Evolutionary conservation across 163 green algal genomes (phyloP), one percentile per base, ranked within the genome.

Genomic region (Scenedesmus sp.): DNA sequence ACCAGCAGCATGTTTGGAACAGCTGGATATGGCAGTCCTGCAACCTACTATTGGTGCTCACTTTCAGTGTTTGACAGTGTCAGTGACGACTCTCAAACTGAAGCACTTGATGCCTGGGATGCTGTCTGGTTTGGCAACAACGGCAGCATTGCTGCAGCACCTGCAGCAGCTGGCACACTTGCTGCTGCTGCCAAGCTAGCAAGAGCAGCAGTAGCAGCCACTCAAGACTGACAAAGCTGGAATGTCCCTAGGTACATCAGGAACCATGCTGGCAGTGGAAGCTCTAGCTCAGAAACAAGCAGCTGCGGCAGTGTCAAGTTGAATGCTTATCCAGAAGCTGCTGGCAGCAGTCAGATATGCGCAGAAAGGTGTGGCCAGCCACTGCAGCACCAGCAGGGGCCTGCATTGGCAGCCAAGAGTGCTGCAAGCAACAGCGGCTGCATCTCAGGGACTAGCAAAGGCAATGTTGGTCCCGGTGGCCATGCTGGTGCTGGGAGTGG

Each of bases 141-240:
- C 73, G 42, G 16, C n/a, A 56, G 79, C 79, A 18, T 20, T 40
- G 79, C 49, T 46, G 35, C 37, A 53, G 56, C 51, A 85, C 35
- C 70, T 20, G 89, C 73, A n/a, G 65, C 65, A 76, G 65, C 30
- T 40, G n/a, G 70, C 26, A 85, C 72, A 12, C 92, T 76, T 30
- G 92, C 30, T 35, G 3, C 4, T 30, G 53, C 53, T 7, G 53
- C 53, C 9, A 33, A 65, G 30, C 72, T 6, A n/a, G 73, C 73
- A 83, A 46, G 53, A n/a, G 37, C 78, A 49, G 78, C 78, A 40
- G 78, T 42, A 53, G 78, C 78, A 56, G 78, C 43, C 16, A 16
- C 56, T 33, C 0, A 20, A 70, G 56, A 1, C 65, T 76, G 65
- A 76, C 4, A 18, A 26, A 76, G 30, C 65, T 40, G 65, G 2